Base-by-base conservation (phyloP, 225 moss, liverwort and hornwort genomes). In the Pseudisothecium myosuroides region DNA sequence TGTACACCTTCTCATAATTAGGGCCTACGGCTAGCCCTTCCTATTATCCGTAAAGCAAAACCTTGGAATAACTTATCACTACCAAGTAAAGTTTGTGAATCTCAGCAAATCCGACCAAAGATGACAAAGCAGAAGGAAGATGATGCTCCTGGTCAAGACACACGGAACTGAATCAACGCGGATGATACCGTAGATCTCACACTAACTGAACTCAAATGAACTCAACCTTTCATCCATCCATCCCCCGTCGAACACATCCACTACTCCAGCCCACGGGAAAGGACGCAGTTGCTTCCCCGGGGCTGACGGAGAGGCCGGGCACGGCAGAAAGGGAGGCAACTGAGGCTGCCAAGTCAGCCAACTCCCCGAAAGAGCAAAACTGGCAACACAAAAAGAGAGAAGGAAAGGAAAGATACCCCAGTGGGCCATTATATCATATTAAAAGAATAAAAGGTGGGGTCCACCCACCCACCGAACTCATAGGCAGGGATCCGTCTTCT, bases 301-400 rank as follows among this genome's bases (percentile, higher is more conserved):
- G 28, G 27, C 27, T 31, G 86, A n/a, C n/a, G n/a, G n/a, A 39
- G 54, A 29, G 26, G 21, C 27, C 27, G 8, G 66, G n/a, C n/a
- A n/a, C n/a, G 39, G 59, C 63, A 28, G 49, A 66, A 89, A 65
- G 66, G 56, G 64, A 83, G 80, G 87, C 89, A 17, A 65, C 59
- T 11, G 41, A 87, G 85, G 68, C 87, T 92, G 91, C 91, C 91
- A 92, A 89, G 89, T 92, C 91, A 92, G 89, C 89, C 58, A 24
- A 28, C 27, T 6, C 36, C 74, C 72, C 20, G n/a, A 89, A 89
- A 87, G 91, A 32, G 85, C 34, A 78, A 65, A 79, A 83, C 78
- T 72, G 87, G 8, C 37, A 65, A 67, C 66, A 7, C 64, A 16
- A 26, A 12, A 16, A 37, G 13, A 41, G 52, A 41, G 52, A 22